These are phyloP conservation scores for Hypoxylon sp. DNA, from an alignment of 2,329 filamentous ascomycete species.

Conservation along the genomic window DNA sequence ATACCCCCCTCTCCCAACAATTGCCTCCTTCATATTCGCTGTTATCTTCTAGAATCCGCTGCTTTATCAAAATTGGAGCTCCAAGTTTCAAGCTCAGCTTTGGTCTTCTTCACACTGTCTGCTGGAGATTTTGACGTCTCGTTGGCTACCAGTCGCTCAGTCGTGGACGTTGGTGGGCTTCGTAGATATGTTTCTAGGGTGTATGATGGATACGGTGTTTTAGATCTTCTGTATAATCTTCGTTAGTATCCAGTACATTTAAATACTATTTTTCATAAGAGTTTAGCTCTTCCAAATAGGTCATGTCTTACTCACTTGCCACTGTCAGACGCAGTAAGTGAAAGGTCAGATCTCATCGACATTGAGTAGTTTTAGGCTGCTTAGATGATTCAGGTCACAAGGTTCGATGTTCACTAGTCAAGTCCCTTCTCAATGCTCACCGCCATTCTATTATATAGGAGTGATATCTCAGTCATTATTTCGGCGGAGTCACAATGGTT, in stretches of 20 bases:
- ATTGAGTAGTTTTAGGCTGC: slow-evolving; percentile 4
- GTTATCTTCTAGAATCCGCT: slow-evolving; percentile 1
- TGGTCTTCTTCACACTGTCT: slow-evolving; percentile 8
- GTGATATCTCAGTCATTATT: slow-evolving; percentile 1
- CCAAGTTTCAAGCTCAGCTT: slow-evolving; percentile 28
- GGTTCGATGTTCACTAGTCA: background rate
- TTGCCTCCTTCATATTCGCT: background rate
- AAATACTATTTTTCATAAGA: background rate
- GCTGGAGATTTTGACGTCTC: slow-evolving; percentile 10
- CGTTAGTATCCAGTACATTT: slow-evolving; percentile 10
- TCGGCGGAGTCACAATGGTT: slow-evolving; percentile 16
- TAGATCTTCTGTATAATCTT: slow-evolving; percentile 10
- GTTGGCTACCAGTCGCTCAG: slow-evolving; percentile 29
- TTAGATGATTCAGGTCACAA: slow-evolving; percentile 11
- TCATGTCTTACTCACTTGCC: slow-evolving; percentile 28
- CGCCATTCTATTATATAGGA: slow-evolving; percentile 36
- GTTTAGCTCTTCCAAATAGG: background rate
- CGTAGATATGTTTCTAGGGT: slow-evolving; percentile 32
- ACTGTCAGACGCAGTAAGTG: slow-evolving; percentile 22
- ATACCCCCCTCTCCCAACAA: background rate
- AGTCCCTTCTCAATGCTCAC: slow-evolving; percentile 29
- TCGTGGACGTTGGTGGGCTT: slow-evolving; percentile 26
- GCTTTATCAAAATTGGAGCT: slow-evolving; percentile 22
- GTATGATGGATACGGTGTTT: slow-evolving; percentile 23
- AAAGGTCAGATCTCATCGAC: slow-evolving; percentile 25